Conservation (phyloP, 2,329 filamentous ascomycete genomes). For the Madurella fahalii region DNA sequence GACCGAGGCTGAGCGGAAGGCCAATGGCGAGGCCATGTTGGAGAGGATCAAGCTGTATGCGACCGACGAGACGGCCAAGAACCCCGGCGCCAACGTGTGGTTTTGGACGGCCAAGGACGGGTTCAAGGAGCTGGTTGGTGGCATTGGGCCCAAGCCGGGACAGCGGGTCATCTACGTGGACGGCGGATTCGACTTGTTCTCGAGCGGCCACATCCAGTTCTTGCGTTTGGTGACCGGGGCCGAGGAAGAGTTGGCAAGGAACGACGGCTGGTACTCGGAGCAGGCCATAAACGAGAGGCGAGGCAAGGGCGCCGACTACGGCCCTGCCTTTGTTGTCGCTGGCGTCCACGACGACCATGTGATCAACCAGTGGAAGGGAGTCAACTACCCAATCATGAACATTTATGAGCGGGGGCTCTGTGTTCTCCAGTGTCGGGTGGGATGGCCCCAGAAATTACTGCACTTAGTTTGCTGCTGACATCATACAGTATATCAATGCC, state of each 20-base stretch:
- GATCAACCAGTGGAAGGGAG: constrained; percentile 93
- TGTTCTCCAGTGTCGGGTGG: constrained; percentile 86
- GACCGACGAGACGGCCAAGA: constrained; percentile 74
- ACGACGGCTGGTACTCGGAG: constrained; percentile 70
- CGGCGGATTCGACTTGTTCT: constrained; percentile 94
- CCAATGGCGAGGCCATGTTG: constrained; percentile 63
- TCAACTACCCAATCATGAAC: constrained; percentile 99
- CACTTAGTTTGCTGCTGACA: constrained; percentile 15
- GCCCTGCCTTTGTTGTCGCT: constrained; percentile 81
- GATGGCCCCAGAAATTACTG: constrained; percentile 25
- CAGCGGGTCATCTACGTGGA: constrained; percentile 93
- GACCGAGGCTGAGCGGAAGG: constrained; percentile 59
- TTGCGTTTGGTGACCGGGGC: constrained; percentile 69
- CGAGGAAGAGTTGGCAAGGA: constrained; percentile 65
- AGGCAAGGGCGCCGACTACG: constrained; percentile 68
- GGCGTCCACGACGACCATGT: constrained; percentile 93
- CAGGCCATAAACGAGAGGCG: constrained; percentile 60
- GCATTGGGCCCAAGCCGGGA: constrained; percentile 66
- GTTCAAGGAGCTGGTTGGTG: constrained; percentile 66
- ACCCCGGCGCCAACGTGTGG: constrained; percentile 79
- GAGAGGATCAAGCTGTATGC: constrained; percentile 81
- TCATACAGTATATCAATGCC: constrained; percentile 71
- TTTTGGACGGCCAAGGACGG: constrained; percentile 62
- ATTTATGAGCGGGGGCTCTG: constrained; percentile 94
- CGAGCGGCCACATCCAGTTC: constrained; percentile 95